Evolutionary conservation across 768 basidiomycete species (phyloP), one percentile per base, ranked within the genome.

Genomic region (Postia placenta): DNA sequence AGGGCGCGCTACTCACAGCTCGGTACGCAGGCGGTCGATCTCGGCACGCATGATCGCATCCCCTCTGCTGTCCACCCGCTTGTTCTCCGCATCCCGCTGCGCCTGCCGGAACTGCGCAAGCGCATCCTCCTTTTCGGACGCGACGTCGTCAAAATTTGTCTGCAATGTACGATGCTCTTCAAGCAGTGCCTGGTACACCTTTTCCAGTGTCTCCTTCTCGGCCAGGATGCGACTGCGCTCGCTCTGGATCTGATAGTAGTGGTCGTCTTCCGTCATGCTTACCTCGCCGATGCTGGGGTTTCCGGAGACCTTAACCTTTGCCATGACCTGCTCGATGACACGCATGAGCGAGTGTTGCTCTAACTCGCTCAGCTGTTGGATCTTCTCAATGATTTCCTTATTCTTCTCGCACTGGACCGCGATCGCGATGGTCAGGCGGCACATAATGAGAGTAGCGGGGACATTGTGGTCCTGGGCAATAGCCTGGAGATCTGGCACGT

Each of bases 301-400:
- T n/a, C 64, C 70, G n/a, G 73, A 68, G 2, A 71, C 65, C n/a
- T 74, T 73, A 54, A 88, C 83, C 62, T 83, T 88, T 15, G 74
- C 73, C 85, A 91, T 92, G 42, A 88, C 79, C 75, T 90, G 87
- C 66, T 96, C 93, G 51, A 96, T 95, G 35, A 90, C 87, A 66
- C 79, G 85, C 94, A 96, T 97, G 46, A 96, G 70, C 60, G 81
- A 75, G 63, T 92, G 88, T 68, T 96, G 93, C 60, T 92, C 84
- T 15, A 69, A 74, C 65, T 95, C 87, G 52, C 79, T 85, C 53
- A 96, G 66, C 2, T 78, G 75, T 60, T 94, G 92, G 28, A 97
- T 97, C 67, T 81, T 87, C 62, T 81, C 83, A 52, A 97, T 92
- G 56, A 94, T 86, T 54, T 84, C 80, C 69, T 91, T 82, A 60